Conservation (phyloP, 2,329 filamentous ascomycete genomes). For the Magnaporthales sp. region DNA sequence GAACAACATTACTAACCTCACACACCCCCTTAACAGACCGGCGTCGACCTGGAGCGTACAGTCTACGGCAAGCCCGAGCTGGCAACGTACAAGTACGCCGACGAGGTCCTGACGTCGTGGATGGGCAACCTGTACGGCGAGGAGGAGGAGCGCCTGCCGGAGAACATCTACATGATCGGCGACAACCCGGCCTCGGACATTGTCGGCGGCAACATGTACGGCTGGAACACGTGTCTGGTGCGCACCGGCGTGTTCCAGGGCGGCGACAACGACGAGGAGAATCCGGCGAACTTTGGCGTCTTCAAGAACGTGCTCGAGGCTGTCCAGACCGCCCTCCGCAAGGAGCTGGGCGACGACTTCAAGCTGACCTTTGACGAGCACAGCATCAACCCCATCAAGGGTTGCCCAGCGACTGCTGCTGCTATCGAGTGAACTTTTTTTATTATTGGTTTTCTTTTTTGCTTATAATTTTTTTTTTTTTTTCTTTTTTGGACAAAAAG, state of each 20-base stretch:
- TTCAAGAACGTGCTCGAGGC: slow-evolving; percentile 67
- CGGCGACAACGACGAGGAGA: slow-evolving; percentile 66
- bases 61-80: slow-evolving; percentile 69
- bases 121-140: slow-evolving; percentile 64
- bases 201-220: slow-evolving; percentile 70
- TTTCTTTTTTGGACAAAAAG: not conserved
- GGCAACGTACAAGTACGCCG: slow-evolving; percentile 72
- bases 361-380: slow-evolving; percentile 63
- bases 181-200: slow-evolving; percentile 70
- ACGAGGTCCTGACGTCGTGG: slow-evolving; percentile 64
- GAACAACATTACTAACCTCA: not conserved
- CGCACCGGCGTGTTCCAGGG: slow-evolving; percentile 73
- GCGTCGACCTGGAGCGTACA: slow-evolving; percentile 63
- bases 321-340: slow-evolving; percentile 56
- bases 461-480: not conserved
- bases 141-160: slow-evolving; percentile 52
- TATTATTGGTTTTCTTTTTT: not conserved
- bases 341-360: slow-evolving; percentile 67
- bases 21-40: slow-evolving; percentile 29
- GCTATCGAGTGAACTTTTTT: slow-evolving; percentile 3
- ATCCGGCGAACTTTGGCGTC: slow-evolving; percentile 69
- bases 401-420: slow-evolving; percentile 22
- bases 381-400: slow-evolving; percentile 55
- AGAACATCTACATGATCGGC: slow-evolving; percentile 69
- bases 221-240: slow-evolving; percentile 73